phyloP scores from a whole-genome alignment of 176 grass and related monocot genomes.

The Ananas comosus region DNA sequence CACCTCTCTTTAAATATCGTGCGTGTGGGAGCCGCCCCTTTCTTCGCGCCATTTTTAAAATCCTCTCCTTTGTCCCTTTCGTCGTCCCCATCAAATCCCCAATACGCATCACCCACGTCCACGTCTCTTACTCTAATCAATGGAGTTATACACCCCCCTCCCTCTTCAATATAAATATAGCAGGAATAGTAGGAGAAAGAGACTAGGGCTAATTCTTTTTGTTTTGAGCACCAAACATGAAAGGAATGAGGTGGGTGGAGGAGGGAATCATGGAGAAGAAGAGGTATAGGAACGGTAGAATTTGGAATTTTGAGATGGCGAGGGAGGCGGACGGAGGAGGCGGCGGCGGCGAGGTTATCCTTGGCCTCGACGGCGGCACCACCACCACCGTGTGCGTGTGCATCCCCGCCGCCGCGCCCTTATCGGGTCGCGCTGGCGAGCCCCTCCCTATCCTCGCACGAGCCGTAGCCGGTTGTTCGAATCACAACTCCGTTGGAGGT shows the following conservation, averaged over 20 bases:
- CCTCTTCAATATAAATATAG: background rate
- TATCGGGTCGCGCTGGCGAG: slow-evolving; percentile 10
- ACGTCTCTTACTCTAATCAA: background rate
- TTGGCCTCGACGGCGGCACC: slow-evolving; percentile 64
- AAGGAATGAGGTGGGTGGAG: background rate
- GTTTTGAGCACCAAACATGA: background rate
- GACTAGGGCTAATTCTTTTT: too few species aligned
- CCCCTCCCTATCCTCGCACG: slow-evolving; percentile 55
- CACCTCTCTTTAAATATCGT: background rate
- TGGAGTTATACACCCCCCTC: background rate
- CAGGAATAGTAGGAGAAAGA: too few species aligned
- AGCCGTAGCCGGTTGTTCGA: slow-evolving; percentile 55
- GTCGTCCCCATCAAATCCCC: background rate
- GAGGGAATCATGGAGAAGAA: slow-evolving; percentile 29
- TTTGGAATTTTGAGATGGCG: slow-evolving; percentile 33
- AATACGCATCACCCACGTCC: too few species aligned
- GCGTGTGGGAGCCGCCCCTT: background rate
- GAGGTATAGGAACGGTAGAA: slow-evolving; percentile 24
- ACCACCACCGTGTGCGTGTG: slow-evolving; percentile 72
- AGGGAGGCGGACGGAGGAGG: slow-evolving; percentile 17
- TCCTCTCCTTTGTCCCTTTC: background rate
- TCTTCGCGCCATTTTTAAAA: background rate
- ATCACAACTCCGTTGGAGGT: slow-evolving; percentile 82
- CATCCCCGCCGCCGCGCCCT: slow-evolving; percentile 42
- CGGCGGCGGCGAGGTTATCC: slow-evolving; percentile 49